These are phyloP conservation scores for Marchantia paleacea DNA, from an alignment of 225 moss, liverwort and hornwort genomes.

Conservation along the genomic window DNA sequence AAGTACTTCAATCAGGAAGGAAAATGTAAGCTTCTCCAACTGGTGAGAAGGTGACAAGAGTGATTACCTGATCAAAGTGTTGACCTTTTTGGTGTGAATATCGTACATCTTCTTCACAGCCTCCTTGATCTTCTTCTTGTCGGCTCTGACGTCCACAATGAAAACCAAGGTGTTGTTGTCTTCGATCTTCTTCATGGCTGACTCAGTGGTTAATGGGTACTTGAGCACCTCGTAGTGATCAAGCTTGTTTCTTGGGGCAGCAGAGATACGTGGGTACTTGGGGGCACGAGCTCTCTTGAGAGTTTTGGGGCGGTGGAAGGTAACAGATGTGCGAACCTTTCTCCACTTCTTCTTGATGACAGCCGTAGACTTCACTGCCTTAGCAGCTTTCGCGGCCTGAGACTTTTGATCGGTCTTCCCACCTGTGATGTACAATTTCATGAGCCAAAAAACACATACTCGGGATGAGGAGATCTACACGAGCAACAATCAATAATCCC, in stretches of 20 bases:
- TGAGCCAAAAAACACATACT: too few relatives aligned
- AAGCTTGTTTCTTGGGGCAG: slow-evolving; percentile 64
- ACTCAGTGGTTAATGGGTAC: slow-evolving; percentile 82
- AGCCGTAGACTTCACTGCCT: slow-evolving; percentile 66
- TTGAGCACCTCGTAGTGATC: slow-evolving; percentile 89
- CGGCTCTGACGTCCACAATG: slow-evolving; percentile 72
- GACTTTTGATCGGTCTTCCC: slow-evolving; percentile 35
- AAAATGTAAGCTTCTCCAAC: too few relatives aligned
- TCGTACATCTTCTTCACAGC: slow-evolving; percentile 91
- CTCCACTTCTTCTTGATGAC: slow-evolving; percentile 75
- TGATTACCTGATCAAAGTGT: slow-evolving; percentile 69
- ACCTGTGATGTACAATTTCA: background rate
- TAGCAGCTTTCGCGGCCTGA: slow-evolving; percentile 67
- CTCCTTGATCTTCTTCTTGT: slow-evolving; percentile 87
- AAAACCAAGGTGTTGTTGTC: slow-evolving; percentile 88
- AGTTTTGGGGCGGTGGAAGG: slow-evolving; percentile 76
- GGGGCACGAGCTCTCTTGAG: slow-evolving; percentile 61
- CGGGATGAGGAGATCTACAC: too few relatives aligned
- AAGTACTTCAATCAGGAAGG: too few relatives aligned
- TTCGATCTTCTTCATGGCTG: slow-evolving; percentile 92
- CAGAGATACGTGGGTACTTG: slow-evolving; percentile 73
- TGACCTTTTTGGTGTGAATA: slow-evolving; percentile 89
- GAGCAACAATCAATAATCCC: too few relatives aligned
- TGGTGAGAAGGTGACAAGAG: background rate
- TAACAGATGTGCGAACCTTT: slow-evolving; percentile 72